Base-by-base conservation (phyloP, 129 eudicot species). In the Pittosporum tobira region DNA sequence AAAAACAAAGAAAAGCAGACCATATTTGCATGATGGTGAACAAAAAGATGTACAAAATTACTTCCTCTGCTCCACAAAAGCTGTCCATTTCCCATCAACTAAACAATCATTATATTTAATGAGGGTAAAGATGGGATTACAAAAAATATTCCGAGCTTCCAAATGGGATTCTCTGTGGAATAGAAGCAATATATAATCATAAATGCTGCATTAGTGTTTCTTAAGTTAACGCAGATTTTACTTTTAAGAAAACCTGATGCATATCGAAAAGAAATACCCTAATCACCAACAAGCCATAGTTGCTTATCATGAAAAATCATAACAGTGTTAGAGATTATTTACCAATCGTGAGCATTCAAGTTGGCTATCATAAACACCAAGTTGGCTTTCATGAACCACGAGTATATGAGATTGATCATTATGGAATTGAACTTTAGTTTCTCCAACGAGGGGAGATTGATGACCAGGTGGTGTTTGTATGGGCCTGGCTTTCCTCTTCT, bases 361-460 rank as follows among this genome's bases (percentile, higher is more conserved):
- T 48, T 81, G 87, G 68, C 77, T 47, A 56, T 83, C 95, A 73
- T 87, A 87, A 15, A 83, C 43, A 43, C 85, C 88, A 36, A 87
- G 70, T 62, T 83, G 93, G 66, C 85, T 87, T 66, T 87, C 93
- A 73, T 87, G 93, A 36, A 83, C 83, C 36, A 83, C 95, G 0
- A 87, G 85, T 16, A 87, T 51, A 67, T 75, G 88, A 30, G 80
- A 70, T 70, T 83, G 95, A 68, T 87, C 84, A 59, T 82, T 79
- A 70, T 87, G 95, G 57, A 79, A 87, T 45, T 87, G 93, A 49
- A 87, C 93, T 70, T 63, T 75, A 30, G 95, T 87, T 70, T 87
- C 95, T 65, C 88, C 93, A 52, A 59, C 67, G 28, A 82, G 29
- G 44, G 95, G 73, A 64, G 85, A 27, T 7, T 73, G 61, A 43